Evolutionary conservation across 2,329 filamentous ascomycete genomes (phyloP).

Genomic region (Claviceps sp.): DNA sequence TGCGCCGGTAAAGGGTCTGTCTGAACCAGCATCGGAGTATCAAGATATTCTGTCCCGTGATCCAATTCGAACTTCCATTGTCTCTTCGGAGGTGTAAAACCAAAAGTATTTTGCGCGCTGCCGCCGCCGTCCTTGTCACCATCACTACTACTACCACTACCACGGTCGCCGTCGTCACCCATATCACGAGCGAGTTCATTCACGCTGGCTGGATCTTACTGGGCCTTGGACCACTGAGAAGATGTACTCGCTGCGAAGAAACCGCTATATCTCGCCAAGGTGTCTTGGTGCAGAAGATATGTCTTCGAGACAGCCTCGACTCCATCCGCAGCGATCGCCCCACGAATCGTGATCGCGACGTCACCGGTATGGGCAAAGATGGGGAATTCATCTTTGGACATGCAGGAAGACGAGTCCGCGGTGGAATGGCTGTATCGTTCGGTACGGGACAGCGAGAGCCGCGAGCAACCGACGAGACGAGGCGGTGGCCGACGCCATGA

Average conservation of each 20-base stretch:
- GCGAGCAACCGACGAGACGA: constrained; percentile 27
- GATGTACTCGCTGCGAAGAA: constrained; percentile 58
- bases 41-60: constrained; percentile 54
- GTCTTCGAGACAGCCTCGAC: constrained; percentile 49
- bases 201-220: constrained; percentile 16
- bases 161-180: not conserved
- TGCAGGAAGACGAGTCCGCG: constrained; percentile 54
- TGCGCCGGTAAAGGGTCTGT: too few relatives aligned
- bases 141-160: not conserved
- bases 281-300: constrained; percentile 79
- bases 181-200: constrained; percentile 34
- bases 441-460: constrained; percentile 41
- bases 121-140: not conserved
- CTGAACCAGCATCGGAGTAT: constrained; percentile 20
- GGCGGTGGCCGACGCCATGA: too few relatives aligned
- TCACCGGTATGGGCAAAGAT: constrained; percentile 77
- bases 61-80: constrained; percentile 86
- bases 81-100: constrained; percentile 22
- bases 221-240: constrained; percentile 50
- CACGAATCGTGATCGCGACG: constrained; percentile 72
- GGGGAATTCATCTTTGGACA: constrained; percentile 81
- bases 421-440: constrained; percentile 74
- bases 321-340: constrained; percentile 38
- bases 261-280: constrained; percentile 43
- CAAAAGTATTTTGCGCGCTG: not conserved